Base-by-base conservation (phyloP, 805 yeast species). In the Scheffersomyces amazonensis region DNA sequence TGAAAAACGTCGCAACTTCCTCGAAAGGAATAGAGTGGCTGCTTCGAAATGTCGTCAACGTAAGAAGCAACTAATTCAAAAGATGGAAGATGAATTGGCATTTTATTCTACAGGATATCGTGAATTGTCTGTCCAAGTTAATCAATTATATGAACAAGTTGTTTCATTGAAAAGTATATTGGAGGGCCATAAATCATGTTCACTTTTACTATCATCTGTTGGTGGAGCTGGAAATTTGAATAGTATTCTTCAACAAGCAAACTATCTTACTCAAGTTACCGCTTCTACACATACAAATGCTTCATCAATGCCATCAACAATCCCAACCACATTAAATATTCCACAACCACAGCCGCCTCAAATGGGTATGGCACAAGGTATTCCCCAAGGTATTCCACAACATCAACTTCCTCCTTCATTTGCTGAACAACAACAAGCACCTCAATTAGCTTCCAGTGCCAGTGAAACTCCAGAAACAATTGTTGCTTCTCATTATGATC, bases 21-120 rank as follows among this genome's bases (percentile, higher is more conserved):
- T 93, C 47, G 99, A 93, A 57, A 73, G 98, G 46, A 93, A 93
- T 60, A 74, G 99, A 41, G 79, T 93, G 8, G 99, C 99, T 0
- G 99, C 99, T 0, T 80, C 93, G 17, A 90, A 89, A 57, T 93
- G 98, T 69, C 78, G 99, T 42, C 95, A 87, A 62, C 77, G 97
- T 40, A 93, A 93, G 71, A 93, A 93, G 67, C 88, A 87, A 56
- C 83, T 84, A 71, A 76, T 89, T 23, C 81, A 78, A 41, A 84
- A 83, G 49, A 83, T 93, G 78, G 95, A 89, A 57, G 78, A 73
- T 33, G 95, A 89, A 56, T 71, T 88, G 37, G 73, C 79, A 31
- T 81, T 76, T 50, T 87, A 81, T 56, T 73, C 85, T 13, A 60
- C 71, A 9, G 90, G 89, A 44, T 88, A 86, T 60, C 76, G 83